These are phyloP conservation scores for Sclerotinia nivalis DNA, from an alignment of 2,329 filamentous ascomycete species.

Conservation along the genomic window DNA sequence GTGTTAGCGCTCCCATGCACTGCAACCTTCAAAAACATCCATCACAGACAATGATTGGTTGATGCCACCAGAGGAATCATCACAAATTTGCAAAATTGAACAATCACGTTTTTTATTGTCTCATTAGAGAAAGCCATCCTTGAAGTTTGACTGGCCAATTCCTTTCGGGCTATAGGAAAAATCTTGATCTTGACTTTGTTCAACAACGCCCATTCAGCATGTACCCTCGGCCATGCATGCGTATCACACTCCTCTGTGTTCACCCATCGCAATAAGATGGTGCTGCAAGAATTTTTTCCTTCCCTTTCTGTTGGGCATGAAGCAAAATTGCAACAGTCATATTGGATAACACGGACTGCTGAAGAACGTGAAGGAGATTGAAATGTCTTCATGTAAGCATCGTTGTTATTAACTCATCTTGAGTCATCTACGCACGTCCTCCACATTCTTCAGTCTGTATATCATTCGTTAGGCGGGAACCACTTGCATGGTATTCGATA, in stretches of 20 bases:
- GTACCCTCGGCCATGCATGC: slow-evolving; percentile 11
- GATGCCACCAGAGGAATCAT: slow-evolving; percentile 4
- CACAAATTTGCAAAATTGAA: slow-evolving; percentile 9
- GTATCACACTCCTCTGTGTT: slow-evolving; percentile 20
- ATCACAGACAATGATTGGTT: slow-evolving; percentile 17
- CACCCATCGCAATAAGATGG: neutral
- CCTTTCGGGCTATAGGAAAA: slow-evolving; percentile 10
- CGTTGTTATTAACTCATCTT: neutral
- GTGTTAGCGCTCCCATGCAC: slow-evolving; percentile 17
- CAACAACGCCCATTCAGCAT: slow-evolving; percentile 9
- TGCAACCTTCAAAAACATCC: slow-evolving; percentile 15
- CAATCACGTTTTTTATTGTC: slow-evolving; percentile 20
- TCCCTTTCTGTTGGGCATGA: neutral
- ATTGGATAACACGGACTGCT: neutral
- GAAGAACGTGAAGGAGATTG: neutral
- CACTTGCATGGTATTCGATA: slow-evolving; percentile 24
- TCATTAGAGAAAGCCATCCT: slow-evolving; percentile 8
- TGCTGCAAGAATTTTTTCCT: neutral
- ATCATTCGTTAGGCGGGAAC: slow-evolving; percentile 6
- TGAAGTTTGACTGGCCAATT: slow-evolving; percentile 23
- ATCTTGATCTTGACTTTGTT: slow-evolving; percentile 17
- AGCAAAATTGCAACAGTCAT: neutral
- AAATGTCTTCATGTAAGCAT: neutral
- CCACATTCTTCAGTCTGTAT: slow-evolving; percentile 11
- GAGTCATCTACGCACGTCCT: slow-evolving; percentile 4